Conservation (phyloP, 2,329 filamentous ascomycete species). For the Aspergillus felis region DNA sequence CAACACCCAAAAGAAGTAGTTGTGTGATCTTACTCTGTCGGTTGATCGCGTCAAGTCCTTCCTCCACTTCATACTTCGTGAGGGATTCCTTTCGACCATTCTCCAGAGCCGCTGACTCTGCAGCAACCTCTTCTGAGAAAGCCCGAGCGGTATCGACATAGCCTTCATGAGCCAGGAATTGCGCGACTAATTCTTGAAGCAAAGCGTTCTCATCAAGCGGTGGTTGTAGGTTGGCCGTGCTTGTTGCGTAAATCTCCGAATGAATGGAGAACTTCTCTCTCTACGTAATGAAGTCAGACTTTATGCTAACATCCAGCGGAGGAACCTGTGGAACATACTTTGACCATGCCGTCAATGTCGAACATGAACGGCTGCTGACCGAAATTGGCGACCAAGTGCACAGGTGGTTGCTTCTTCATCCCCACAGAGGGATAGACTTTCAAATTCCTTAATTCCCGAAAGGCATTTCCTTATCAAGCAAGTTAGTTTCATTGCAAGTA, state of each 20-base stretch:
- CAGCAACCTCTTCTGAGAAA: slow-evolving; percentile 76
- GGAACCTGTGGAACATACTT: slow-evolving; percentile 48
- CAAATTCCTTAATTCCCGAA: slow-evolving; percentile 42
- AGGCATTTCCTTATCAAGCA: slow-evolving; percentile 51
- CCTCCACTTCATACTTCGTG: slow-evolving; percentile 62
- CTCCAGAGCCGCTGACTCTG: slow-evolving; percentile 67
- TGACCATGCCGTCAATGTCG: slow-evolving; percentile 84
- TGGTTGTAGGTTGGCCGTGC: slow-evolving; percentile 59
- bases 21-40: slow-evolving; percentile 66
- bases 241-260: slow-evolving; percentile 57
- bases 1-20: not conserved
- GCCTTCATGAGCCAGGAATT: slow-evolving; percentile 91
- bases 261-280: slow-evolving; percentile 59
- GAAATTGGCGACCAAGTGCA: slow-evolving; percentile 59
- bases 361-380: slow-evolving; percentile 75
- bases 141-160: slow-evolving; percentile 90
- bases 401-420: slow-evolving; percentile 60
- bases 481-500: slow-evolving; percentile 4
- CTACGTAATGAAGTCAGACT: slow-evolving; percentile 36
- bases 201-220: slow-evolving; percentile 69
- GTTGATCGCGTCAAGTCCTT: slow-evolving; percentile 82
- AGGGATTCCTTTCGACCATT: slow-evolving; percentile 51
- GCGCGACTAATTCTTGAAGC: slow-evolving; percentile 76
- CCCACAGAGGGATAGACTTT: slow-evolving; percentile 56
- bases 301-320: not conserved